phyloP scores from a whole-genome alignment of 2,329 filamentous ascomycete species.

The Neonectria faginata region DNA sequence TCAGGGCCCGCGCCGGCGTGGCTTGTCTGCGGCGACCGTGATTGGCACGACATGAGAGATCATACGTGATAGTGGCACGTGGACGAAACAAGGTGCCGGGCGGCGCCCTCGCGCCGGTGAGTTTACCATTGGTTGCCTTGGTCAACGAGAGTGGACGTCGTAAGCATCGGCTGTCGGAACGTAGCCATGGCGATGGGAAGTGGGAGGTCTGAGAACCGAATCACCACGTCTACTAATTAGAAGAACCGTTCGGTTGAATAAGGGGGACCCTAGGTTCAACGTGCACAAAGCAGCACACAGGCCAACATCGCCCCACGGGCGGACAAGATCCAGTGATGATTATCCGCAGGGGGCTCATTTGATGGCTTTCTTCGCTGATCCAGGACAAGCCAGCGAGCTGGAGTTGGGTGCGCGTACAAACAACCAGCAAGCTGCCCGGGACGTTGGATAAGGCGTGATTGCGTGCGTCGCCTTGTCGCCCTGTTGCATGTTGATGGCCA shows the following conservation, averaged over 20 bases:
- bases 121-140: constrained; percentile 10
- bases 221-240: constrained; percentile 20
- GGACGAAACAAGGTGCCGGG: constrained; percentile 16
- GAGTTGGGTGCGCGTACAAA: constrained; percentile 15
- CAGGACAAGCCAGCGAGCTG: not conserved
- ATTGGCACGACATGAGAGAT: constrained; percentile 19
- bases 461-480: constrained; percentile 13
- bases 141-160: constrained; percentile 13
- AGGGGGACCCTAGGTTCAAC: constrained; percentile 19
- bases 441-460: constrained; percentile 23
- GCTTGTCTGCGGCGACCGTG: constrained; percentile 19
- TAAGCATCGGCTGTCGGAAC: constrained; percentile 21
- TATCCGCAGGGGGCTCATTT: constrained; percentile 16
- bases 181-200: constrained; percentile 9
- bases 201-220: constrained; percentile 20
- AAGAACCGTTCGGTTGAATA: constrained; percentile 30
- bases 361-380: constrained; percentile 1
- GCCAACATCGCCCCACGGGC: constrained; percentile 11
- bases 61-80: constrained; percentile 30
- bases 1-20: constrained; percentile 27
- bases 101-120: constrained; percentile 15
- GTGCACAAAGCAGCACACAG: constrained; percentile 5
- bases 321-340: constrained; percentile 18
- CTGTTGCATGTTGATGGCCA: constrained; percentile 9
- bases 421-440: not conserved